These are phyloP conservation scores for Colletotrichum sublineola DNA, from an alignment of 2,329 filamentous ascomycete genomes.

Conservation along the genomic window DNA sequence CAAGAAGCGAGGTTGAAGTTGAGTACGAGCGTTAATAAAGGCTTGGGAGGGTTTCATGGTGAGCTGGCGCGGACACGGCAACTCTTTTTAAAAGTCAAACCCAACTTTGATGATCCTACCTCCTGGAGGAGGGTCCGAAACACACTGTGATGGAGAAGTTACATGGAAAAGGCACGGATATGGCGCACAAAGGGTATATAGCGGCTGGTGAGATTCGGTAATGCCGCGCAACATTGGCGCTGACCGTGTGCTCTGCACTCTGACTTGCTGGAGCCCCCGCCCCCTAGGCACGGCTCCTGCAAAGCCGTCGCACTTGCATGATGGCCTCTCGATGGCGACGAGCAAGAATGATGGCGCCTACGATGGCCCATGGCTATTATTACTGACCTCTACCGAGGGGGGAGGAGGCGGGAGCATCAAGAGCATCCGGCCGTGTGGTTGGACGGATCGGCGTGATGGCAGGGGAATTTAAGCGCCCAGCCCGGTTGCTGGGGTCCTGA, in stretches of 20 bases:
- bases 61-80: slow-evolving; percentile 52
- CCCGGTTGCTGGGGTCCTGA: slow-evolving; percentile 42
- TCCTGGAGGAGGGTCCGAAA: slow-evolving; percentile 64
- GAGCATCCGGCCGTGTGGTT: slow-evolving; percentile 54
- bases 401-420: slow-evolving; percentile 45
- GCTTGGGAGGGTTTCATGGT: slow-evolving; percentile 57
- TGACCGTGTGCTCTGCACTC: slow-evolving; percentile 56
- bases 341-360: slow-evolving; percentile 53
- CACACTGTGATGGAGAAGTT: slow-evolving; percentile 63
- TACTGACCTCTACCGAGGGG: slow-evolving; percentile 45
- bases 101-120: slow-evolving; percentile 53
- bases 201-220: slow-evolving; percentile 65
- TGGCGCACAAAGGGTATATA: slow-evolving; percentile 68
- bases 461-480: slow-evolving; percentile 56
- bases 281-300: slow-evolving; percentile 47
- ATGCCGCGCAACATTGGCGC: slow-evolving; percentile 60
- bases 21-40: slow-evolving; percentile 47
- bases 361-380: slow-evolving; percentile 48
- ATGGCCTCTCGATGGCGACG: slow-evolving; percentile 53
- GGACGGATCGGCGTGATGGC: slow-evolving; percentile 52
- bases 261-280: slow-evolving; percentile 55
- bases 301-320: slow-evolving; percentile 55
- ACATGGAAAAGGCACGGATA: slow-evolving; percentile 58
- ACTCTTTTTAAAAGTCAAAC: slow-evolving; percentile 48
- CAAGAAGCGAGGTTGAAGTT: slow-evolving; percentile 44